Evolutionary conservation across 2,329 filamentous ascomycete species (phyloP).

Genomic region (Neopestalotiopsis rosae): DNA sequence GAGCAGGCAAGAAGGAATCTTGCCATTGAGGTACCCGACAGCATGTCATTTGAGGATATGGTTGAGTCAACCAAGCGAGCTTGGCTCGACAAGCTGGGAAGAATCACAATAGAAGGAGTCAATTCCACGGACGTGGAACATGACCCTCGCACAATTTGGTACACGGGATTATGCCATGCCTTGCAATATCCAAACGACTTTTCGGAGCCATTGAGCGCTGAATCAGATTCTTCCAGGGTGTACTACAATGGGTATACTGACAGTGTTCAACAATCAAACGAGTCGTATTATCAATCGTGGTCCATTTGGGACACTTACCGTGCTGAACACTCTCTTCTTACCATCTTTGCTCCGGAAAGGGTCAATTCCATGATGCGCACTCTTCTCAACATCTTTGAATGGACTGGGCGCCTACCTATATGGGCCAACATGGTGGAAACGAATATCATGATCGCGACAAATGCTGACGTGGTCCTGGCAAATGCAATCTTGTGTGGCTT

Average conservation of each 20-base stretch:
- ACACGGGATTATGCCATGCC: conserved; percentile 51
- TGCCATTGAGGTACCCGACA: conserved; percentile 46
- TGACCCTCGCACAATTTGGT: conserved; percentile 50
- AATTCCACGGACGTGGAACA: conserved; percentile 46
- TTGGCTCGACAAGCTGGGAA: conserved; percentile 51
- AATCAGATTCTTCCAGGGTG: conserved; percentile 27
- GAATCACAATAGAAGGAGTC: conserved; percentile 47
- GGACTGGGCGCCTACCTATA: conserved; percentile 51
- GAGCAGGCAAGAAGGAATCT: conserved; percentile 53
- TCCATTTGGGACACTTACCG: conserved; percentile 56
- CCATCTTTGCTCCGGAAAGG: conserved; percentile 50
- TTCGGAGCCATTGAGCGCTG: conserved; percentile 44
- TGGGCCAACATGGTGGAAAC: conserved; percentile 56
- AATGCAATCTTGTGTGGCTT: conserved; percentile 51
- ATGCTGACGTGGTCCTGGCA: conserved; percentile 53
- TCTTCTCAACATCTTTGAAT: conserved; percentile 50
- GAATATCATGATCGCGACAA: conserved; percentile 56
- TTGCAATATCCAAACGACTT: conserved; percentile 54
- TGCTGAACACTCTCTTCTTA: conserved; percentile 51
- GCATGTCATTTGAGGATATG: conserved; percentile 41
- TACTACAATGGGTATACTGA: conserved; percentile 55
- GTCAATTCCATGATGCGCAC: conserved; percentile 54
- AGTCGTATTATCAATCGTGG: conserved; percentile 56
- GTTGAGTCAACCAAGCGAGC: conserved; percentile 45
- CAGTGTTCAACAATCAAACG: conserved; percentile 43